Base-by-base conservation (phyloP, 164 flowering plant species). In the Aristolochia californica region DNA sequence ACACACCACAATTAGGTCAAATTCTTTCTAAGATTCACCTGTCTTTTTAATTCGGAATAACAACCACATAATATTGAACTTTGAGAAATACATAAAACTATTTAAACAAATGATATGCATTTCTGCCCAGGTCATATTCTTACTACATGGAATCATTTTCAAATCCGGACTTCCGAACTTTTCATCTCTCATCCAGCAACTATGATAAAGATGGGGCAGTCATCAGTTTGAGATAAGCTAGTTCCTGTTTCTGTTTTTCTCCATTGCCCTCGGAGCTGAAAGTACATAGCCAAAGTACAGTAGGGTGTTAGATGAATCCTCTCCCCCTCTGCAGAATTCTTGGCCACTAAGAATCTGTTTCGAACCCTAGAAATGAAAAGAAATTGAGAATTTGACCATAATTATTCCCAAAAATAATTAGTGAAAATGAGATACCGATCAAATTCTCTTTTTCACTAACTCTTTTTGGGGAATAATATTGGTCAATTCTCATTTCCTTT, bases 181-280 rank as follows among this genome's bases (percentile, higher is more conserved):
- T 25, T 45, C 61, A 5, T 0, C 53, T 53, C 27, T 12, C 18
- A 21, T 40, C 23, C 24, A 0, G 23, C 18, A 28, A 16, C 15
- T 47, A 18, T 14, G 3, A 26, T 49, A 34, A 5, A 27, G 63
- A 60, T 17, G n/a, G n/a, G 51, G 63, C 63, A 49, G 25, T 40
- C 18, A 51, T 55, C 62, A 28, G 23, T 43, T 34, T 61, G 44
- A 64, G 73, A 53, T 50, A 20, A 27, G 55, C 73, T 83, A 83
- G 78, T 66, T 73, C 53, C 72, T 55, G 73, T 63, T 81, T 67
- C 74, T 78, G 60, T 85, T 81, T 69, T 89, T 83, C 71, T 87
- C 91, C 85, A 74, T 72, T 48, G 81, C 86, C 76, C 91, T 75
- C n/a, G 96, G 96, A 73, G 96, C 88, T 85, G 85, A 53, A 56